These are phyloP conservation scores for Stipa capillata DNA, from an alignment of 176 grass and related monocot species.

Conservation along the genomic window DNA sequence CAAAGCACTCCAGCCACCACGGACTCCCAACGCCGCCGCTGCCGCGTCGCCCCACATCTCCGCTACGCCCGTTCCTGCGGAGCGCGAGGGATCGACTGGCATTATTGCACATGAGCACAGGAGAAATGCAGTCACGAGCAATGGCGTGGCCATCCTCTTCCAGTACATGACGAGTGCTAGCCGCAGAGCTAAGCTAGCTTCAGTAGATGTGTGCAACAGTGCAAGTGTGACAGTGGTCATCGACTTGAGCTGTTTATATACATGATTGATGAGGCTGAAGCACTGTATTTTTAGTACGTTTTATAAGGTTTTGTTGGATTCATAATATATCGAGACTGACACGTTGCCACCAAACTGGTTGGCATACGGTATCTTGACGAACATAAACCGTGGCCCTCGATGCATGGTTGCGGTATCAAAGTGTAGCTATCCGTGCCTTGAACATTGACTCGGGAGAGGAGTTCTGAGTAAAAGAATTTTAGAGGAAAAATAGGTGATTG, in stretches of 20 bases:
- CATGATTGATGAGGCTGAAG: not conserved
- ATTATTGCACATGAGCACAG: not conserved
- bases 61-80: not conserved
- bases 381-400: not conserved
- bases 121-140: not conserved
- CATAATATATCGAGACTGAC: not conserved
- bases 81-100: not conserved
- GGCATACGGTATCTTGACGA: not conserved
- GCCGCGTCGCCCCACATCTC: not conserved
- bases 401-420: not conserved
- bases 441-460: too few species aligned
- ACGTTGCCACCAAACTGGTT: not conserved
- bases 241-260: not conserved
- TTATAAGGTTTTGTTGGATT: not conserved
- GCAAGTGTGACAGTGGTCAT: not conserved
- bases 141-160: not conserved
- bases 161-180: not conserved
- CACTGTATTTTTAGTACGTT: not conserved
- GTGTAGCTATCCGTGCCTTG: not conserved
- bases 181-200: not conserved
- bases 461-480: too few species aligned
- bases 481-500: too few species aligned
- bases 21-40: not conserved
- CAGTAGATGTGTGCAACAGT: not conserved
- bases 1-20: not conserved